phyloP scores from a whole-genome alignment of 495 filamentous ascomycete species.

The Podospora comata region DNA sequence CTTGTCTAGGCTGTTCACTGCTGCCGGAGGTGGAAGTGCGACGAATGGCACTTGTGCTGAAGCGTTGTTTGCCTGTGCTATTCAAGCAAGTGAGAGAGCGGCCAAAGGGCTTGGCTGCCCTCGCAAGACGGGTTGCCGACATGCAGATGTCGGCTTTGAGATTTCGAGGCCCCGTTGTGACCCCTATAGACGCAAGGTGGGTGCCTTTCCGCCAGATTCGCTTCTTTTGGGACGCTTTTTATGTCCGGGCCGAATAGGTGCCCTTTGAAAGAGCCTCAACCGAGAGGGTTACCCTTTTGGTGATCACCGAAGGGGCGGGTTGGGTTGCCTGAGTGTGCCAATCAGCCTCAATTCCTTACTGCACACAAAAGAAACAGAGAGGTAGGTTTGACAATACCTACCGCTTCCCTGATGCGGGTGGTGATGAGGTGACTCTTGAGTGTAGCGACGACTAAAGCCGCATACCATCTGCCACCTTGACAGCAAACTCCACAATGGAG shows the following conservation, averaged over 20 bases:
- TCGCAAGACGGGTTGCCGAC: slow-evolving; percentile 31
- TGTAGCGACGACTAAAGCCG: background rate
- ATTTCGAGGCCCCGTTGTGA: slow-evolving; percentile 4
- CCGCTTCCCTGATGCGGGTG: slow-evolving; percentile 4
- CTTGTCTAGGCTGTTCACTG: slow-evolving; percentile 10
- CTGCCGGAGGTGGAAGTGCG: slow-evolving; percentile 18
- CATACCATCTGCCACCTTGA: background rate
- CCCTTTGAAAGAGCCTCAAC: slow-evolving; percentile 5
- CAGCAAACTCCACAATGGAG: background rate
- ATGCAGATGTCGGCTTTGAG: slow-evolving; percentile 26
- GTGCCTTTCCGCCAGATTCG: slow-evolving; percentile 19
- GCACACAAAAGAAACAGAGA: background rate
- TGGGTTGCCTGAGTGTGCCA: too few species aligned
- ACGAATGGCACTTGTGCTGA: slow-evolving; percentile 26
- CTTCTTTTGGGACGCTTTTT: background rate
- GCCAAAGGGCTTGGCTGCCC: slow-evolving; percentile 32
- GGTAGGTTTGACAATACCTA: slow-evolving; percentile 15
- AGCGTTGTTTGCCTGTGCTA: slow-evolving; percentile 18
- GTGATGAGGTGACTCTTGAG: background rate
- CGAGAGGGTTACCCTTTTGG: background rate
- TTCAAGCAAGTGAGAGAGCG: slow-evolving; percentile 20
- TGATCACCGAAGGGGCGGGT: background rate
- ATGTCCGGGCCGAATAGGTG: background rate
- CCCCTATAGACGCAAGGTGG: slow-evolving; percentile 14
- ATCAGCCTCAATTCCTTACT: background rate